phyloP scores from a whole-genome alignment of 164 flowering plant species.

The Stephania yunnanensis region DNA sequence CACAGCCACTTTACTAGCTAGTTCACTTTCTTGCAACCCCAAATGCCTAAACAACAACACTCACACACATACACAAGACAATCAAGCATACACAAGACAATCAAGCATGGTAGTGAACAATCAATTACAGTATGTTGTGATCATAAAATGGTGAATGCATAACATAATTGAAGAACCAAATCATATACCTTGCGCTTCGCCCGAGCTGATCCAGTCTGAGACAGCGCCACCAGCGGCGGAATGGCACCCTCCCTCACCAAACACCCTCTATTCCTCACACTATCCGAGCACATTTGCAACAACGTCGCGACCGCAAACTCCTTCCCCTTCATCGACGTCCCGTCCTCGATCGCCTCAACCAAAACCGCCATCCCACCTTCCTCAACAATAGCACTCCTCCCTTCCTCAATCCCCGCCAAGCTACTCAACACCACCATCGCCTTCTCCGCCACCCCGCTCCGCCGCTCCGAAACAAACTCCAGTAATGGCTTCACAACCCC shows the following conservation, averaged over 20 bases:
- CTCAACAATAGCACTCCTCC: constrained; percentile 64
- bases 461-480: constrained; percentile 59
- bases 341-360: constrained; percentile 90
- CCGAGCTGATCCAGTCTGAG: constrained; percentile 67
- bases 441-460: constrained; percentile 77
- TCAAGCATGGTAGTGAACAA: no score
- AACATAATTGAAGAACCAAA: no score
- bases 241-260: constrained; percentile 87
- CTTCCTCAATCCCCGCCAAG: constrained; percentile 58
- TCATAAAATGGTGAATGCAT: no score
- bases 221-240: constrained; percentile 83
- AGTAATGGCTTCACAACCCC: constrained; percentile 83
- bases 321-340: constrained; percentile 62
- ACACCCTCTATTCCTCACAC: constrained; percentile 54
- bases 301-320: constrained; percentile 85
- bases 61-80: no score
- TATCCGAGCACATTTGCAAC: constrained; percentile 63
- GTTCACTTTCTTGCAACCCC: no score
- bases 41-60: no score
- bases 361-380: constrained; percentile 83
- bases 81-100: no score
- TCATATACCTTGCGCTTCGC: constrained; percentile 77
- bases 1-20: no score
- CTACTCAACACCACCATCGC: constrained; percentile 91
- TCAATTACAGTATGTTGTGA: no score